Percentiles rank a stretch among this genome's conserved stretches.
These are phyloP conservation scores for Oryza rufipogon DNA, from an alignment of 176 grass and related monocot species.

Conservation along the genomic window DNA sequence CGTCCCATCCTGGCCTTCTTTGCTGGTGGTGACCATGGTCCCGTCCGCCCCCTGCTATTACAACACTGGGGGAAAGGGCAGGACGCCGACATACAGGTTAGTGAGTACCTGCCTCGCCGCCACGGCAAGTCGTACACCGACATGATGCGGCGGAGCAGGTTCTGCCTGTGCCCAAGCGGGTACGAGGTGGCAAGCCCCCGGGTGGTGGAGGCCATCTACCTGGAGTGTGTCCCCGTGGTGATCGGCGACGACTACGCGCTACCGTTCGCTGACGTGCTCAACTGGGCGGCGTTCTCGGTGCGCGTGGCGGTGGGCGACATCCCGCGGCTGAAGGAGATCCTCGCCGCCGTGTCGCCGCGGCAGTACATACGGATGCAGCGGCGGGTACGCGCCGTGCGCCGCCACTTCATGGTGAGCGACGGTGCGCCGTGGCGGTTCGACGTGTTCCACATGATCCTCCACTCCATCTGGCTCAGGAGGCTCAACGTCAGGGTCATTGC, in stretches of 20 bases:
- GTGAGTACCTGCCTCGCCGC: constrained; percentile 61
- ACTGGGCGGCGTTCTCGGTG: constrained; percentile 83
- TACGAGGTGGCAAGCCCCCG: constrained; percentile 94
- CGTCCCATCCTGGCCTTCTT: constrained; percentile 83
- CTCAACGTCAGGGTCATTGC: constrained; percentile 59
- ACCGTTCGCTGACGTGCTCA: constrained; percentile 78
- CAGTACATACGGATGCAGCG: constrained; percentile 86
- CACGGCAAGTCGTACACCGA: constrained; percentile 67
- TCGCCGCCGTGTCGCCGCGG: constrained; percentile 56
- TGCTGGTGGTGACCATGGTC: constrained; percentile 80
- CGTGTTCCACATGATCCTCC: constrained; percentile 84
- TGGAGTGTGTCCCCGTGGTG: constrained; percentile 86
- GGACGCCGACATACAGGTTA: constrained; percentile 59
- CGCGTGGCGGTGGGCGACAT: constrained; percentile 63
- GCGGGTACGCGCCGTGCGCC: constrained; percentile 44
- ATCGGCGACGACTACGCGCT: constrained; percentile 72
- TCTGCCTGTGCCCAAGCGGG: constrained; percentile 86
- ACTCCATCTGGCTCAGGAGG: constrained; percentile 88
- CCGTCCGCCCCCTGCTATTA: constrained; percentile 64
- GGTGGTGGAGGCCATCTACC: constrained; percentile 82
- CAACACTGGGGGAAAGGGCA: constrained; percentile 55
- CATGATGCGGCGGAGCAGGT: constrained; percentile 78
- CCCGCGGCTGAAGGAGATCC: constrained; percentile 58
- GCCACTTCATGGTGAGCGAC: constrained; percentile 78
- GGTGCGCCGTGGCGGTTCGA: constrained; percentile 59